Evolutionary conservation across 140 eudicot genomes (phyloP).

Genomic region (Oenanthe javanica): DNA sequence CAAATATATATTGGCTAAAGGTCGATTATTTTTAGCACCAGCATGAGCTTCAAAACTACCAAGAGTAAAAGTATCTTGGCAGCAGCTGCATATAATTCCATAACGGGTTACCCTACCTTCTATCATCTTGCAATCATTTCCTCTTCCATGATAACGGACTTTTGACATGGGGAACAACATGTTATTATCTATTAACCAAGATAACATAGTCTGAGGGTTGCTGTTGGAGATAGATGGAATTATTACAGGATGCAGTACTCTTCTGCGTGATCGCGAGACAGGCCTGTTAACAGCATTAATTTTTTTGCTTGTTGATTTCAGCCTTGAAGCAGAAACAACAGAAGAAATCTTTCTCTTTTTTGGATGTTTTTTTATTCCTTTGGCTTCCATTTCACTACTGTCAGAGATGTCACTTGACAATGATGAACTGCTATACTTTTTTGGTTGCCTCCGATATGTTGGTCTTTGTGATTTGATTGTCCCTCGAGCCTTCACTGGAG

Average conservation of each 20-base stretch:
- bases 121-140: conserved; percentile 24
- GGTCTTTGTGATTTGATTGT: not conserved
- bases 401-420: conserved; percentile 15
- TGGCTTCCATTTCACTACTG: not conserved
- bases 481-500: not conserved
- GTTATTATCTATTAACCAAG: conserved; percentile 65
- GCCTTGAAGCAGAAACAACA: not conserved
- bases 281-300: conserved; percentile 14
- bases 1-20: conserved; percentile 63
- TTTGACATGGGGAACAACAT: conserved; percentile 42
- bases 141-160: conserved; percentile 41
- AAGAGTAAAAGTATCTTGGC: conserved; percentile 44
- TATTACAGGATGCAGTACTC: conserved; percentile 34
- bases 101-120: conserved; percentile 59
- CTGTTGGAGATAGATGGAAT: conserved; percentile 31
- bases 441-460: not conserved
- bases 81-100: conserved; percentile 75
- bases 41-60: conserved; percentile 65
- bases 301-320: not conserved
- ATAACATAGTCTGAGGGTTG: conserved; percentile 49
- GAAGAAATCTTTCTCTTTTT: not conserved
- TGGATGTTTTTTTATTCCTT: not conserved
- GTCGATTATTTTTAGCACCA: conserved; percentile 42
- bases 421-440: conserved; percentile 12
- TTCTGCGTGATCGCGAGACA: conserved; percentile 41